phyloP scores from a whole-genome alignment of 176 grass and related monocot genomes.

The Chloris gayana region DNA sequence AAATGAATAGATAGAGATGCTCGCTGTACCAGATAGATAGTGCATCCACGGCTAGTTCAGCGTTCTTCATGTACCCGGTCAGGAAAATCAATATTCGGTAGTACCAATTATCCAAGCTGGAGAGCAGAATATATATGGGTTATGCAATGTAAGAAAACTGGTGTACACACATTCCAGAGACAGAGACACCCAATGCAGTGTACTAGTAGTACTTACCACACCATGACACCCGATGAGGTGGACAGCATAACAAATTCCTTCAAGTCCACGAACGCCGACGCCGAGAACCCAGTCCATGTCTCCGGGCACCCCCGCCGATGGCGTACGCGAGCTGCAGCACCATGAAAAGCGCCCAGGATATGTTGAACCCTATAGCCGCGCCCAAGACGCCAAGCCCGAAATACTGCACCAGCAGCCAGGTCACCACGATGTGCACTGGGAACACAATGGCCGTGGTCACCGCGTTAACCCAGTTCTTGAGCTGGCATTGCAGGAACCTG shows the following conservation, averaged over 20 bases:
- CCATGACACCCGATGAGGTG: conserved; percentile 47
- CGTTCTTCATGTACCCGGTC: conserved; percentile 57
- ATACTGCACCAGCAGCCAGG: conserved; percentile 37
- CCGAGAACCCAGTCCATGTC: conserved; percentile 50
- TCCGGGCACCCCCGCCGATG: conserved; percentile 41
- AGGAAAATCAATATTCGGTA: conserved; percentile 64
- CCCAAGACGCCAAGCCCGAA: conserved; percentile 40
- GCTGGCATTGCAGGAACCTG: conserved; percentile 52
- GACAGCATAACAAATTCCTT: conserved; percentile 46
- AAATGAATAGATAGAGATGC: background rate
- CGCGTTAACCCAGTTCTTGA: conserved; percentile 42
- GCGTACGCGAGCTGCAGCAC: conserved; percentile 25
- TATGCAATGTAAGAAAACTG: background rate
- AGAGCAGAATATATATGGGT: background rate
- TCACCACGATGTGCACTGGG: conserved; percentile 36
- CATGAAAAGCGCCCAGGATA: conserved; percentile 28
- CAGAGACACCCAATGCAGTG: background rate
- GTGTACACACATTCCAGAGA: background rate
- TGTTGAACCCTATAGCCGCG: conserved; percentile 32
- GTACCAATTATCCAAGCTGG: conserved; percentile 75
- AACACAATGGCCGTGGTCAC: background rate
- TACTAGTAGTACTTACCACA: conserved; percentile 37
- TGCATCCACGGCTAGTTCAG: conserved; percentile 63
- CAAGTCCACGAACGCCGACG: conserved; percentile 35
- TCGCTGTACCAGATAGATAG: conserved; percentile 62